Conservation (phyloP, 306 rosid species). For the Glycyrrhiza uralensis region DNA sequence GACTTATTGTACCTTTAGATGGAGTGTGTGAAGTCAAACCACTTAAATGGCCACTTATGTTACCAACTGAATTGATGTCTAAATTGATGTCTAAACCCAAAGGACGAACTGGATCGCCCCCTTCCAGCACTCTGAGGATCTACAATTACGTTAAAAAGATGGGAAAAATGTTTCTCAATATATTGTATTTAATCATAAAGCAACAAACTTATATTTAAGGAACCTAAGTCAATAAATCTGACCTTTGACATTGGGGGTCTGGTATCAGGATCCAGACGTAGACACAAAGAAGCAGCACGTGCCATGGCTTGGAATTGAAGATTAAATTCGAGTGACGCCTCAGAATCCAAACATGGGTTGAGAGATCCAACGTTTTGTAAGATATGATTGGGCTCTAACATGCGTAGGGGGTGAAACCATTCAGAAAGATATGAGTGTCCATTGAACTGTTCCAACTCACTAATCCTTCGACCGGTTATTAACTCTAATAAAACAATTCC, state of each 20-base stretch:
- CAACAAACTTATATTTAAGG: neutral
- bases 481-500: conserved; percentile 81
- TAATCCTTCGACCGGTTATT: conserved; percentile 63
- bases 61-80: conserved; percentile 64
- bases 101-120: conserved; percentile 64
- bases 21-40: conserved; percentile 48
- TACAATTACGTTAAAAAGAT: conserved; percentile 17
- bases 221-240: neutral
- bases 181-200: neutral
- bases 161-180: neutral
- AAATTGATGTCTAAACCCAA: conserved; percentile 56
- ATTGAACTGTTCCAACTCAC: conserved; percentile 51
- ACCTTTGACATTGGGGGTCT: conserved; percentile 96
- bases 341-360: conserved; percentile 53
- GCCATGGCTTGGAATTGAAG: conserved; percentile 72
- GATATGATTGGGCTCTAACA: conserved; percentile 52
- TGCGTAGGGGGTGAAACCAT: conserved; percentile 56
- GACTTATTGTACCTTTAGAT: conserved; percentile 49
- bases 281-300: conserved; percentile 84
- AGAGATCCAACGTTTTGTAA: conserved; percentile 52
- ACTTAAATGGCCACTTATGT: conserved; percentile 71
- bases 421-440: conserved; percentile 51
- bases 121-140: conserved; percentile 91
- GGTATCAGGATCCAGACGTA: conserved; percentile 67
- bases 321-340: conserved; percentile 55